A percentile compares a stretch with the other conserved stretches of the same genome.
phyloP scores from a whole-genome alignment of 2,329 filamentous ascomycete genomes.

The Penicillium sp. region DNA sequence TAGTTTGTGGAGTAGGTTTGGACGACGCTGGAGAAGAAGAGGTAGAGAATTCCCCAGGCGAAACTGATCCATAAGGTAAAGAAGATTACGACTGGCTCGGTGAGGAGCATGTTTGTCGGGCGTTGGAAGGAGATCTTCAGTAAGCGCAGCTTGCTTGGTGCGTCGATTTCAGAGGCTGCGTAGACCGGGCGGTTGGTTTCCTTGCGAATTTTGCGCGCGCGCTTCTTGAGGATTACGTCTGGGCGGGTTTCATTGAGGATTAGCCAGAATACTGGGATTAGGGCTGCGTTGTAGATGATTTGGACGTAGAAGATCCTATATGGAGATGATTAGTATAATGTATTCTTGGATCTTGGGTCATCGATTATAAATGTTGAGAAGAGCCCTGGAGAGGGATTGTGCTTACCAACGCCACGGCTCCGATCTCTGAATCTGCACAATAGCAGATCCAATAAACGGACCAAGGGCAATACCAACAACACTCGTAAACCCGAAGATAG shows the following conservation, averaged over 20 bases:
- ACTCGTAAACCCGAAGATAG: conserved; percentile 46
- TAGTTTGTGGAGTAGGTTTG: conserved; percentile 44
- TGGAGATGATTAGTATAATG: neutral
- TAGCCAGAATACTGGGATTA: conserved; percentile 45
- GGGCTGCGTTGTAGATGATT: conserved; percentile 45
- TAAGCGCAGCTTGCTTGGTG: conserved; percentile 19
- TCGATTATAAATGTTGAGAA: neutral
- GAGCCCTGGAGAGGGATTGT: neutral
- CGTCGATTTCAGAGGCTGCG: conserved; percentile 25
- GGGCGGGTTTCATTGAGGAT: conserved; percentile 45
- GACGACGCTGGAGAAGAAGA: conserved; percentile 44
- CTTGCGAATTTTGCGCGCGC: conserved; percentile 42
- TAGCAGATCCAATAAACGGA: conserved; percentile 46
- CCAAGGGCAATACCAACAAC: conserved; percentile 48
- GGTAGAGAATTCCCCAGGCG: conserved; percentile 46
- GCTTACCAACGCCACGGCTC: conserved; percentile 44
- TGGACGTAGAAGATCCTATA: conserved; percentile 48
- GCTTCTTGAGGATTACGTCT: conserved; percentile 43
- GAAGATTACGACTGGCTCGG: conserved; percentile 45
- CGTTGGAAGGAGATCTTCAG: conserved; percentile 44
- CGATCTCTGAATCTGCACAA: conserved; percentile 38
- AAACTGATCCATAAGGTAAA: conserved; percentile 49
- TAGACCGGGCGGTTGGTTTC: conserved; percentile 35
- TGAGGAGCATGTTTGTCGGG: conserved; percentile 41
- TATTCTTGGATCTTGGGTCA: neutral